A percentile compares a stretch with the other conserved stretches of the same genome.
phyloP scores from a whole-genome alignment of 345 rosid genomes.

The Turritis glabra region DNA sequence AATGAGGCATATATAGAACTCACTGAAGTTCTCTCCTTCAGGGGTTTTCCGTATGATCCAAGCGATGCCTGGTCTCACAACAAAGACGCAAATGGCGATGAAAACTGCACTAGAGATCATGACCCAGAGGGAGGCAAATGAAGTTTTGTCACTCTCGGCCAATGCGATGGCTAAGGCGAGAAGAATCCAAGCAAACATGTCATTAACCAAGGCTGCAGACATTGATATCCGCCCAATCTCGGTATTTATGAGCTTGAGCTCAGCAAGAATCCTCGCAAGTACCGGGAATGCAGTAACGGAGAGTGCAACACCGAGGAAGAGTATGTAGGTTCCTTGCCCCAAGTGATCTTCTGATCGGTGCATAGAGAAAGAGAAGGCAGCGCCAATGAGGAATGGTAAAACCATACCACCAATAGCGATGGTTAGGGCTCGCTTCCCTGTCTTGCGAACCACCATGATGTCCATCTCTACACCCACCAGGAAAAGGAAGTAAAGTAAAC shows the following conservation, averaged over 20 bases:
- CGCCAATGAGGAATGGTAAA: constrained; percentile 66
- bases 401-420: constrained; percentile 81
- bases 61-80: constrained; percentile 64
- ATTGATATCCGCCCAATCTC: constrained; percentile 85
- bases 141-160: constrained; percentile 55
- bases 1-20: constrained; percentile 75
- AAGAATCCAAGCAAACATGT: constrained; percentile 90
- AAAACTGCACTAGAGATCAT: constrained; percentile 59
- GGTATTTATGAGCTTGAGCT: constrained; percentile 83
- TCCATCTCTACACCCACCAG: constrained; percentile 96
- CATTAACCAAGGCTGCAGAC: constrained; percentile 92
- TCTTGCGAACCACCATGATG: constrained; percentile 64
- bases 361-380: constrained; percentile 54
- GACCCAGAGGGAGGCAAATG: constrained; percentile 76
- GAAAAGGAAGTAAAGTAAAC: constrained; percentile 86
- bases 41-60: constrained; percentile 83
- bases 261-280: constrained; percentile 85
- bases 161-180: constrained; percentile 79
- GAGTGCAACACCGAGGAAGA: constrained; percentile 87
- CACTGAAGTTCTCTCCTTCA: constrained; percentile 85
- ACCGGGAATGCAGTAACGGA: constrained; percentile 97
- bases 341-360: constrained; percentile 1
- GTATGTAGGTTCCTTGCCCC: constrained; percentile 55
- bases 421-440: constrained; percentile 63
- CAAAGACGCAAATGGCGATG: constrained; percentile 51